phyloP scores from a whole-genome alignment of 75 land plant genomes.

The Larix kaempferi region DNA sequence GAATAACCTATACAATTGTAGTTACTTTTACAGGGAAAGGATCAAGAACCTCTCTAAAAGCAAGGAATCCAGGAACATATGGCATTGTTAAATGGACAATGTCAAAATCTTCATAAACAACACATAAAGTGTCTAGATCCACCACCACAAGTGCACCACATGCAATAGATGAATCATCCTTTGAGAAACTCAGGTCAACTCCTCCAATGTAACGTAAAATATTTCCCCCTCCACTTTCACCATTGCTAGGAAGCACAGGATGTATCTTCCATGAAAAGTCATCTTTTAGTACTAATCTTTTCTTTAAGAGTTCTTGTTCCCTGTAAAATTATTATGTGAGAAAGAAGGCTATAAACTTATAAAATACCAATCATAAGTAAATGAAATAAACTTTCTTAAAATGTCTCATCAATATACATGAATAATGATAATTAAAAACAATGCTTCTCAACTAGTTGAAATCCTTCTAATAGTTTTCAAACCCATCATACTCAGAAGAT shows the following conservation, averaged over 20 bases:
- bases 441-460: too few species aligned
- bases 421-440: too few species aligned
- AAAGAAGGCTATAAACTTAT: too few species aligned
- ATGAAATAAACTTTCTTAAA: too few species aligned
- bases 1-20: too few species aligned
- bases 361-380: too few species aligned
- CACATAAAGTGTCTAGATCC: conserved; percentile 44
- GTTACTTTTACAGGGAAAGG: too few species aligned
- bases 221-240: conserved; percentile 4
- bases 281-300: conserved; percentile 44
- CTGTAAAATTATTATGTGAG: conserved; percentile 10
- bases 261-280: conserved; percentile 56
- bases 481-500: too few species aligned
- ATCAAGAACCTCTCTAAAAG: conserved; percentile 77
- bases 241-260: not conserved
- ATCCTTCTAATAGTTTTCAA: too few species aligned
- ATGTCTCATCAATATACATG: too few species aligned
- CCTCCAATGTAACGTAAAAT: conserved; percentile 75
- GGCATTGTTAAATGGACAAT: conserved; percentile 51
- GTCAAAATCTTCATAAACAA: conserved; percentile 70
- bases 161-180: conserved; percentile 55
- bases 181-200: conserved; percentile 81
- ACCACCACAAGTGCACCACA: conserved; percentile 80
- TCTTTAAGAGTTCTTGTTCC: conserved; percentile 59
- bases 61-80: conserved; percentile 88